Evolutionary conservation across 2,329 filamentous ascomycete genomes (phyloP).

Genomic region (Samsoniella hepiali): DNA sequence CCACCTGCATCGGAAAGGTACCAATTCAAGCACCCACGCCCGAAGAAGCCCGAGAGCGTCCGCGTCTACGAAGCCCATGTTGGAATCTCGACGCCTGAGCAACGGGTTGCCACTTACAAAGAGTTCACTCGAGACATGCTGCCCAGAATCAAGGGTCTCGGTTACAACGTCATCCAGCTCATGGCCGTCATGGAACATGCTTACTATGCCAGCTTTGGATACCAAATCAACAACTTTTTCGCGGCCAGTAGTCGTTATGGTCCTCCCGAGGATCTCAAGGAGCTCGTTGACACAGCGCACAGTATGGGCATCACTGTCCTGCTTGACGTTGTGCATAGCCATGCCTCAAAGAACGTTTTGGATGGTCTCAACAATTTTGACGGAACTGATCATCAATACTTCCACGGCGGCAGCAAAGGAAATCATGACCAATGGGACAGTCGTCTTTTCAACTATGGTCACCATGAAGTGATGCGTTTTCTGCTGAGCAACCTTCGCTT

Average conservation of each 20-base stretch:
- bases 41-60: slow-evolving; percentile 78
- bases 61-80: slow-evolving; percentile 99
- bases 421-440: slow-evolving; percentile 94
- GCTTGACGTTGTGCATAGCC: slow-evolving; percentile 94
- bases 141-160: slow-evolving; percentile 81
- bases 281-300: slow-evolving; percentile 93
- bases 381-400: slow-evolving; percentile 91
- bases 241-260: slow-evolving; percentile 95
- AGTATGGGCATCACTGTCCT: slow-evolving; percentile 86
- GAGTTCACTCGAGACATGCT: slow-evolving; percentile 94
- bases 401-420: slow-evolving; percentile 82
- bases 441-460: slow-evolving; percentile 93
- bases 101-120: slow-evolving; percentile 88
- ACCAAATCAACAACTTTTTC: slow-evolving; percentile 99
- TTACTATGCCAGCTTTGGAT: slow-evolving; percentile 98
- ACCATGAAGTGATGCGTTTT: slow-evolving; percentile 93
- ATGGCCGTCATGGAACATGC: slow-evolving; percentile 99
- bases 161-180: slow-evolving; percentile 96
- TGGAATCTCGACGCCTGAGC: slow-evolving; percentile 90
- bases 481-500: slow-evolving; percentile 91
- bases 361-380: slow-evolving; percentile 97
- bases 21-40: slow-evolving; percentile 76
- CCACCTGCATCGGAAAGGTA: slow-evolving; percentile 75
- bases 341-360: slow-evolving; percentile 94
- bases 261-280: slow-evolving; percentile 89